Base-by-base conservation (phyloP, 1,284 basidiomycete genomes). In the Meripilus lineatus region DNA sequence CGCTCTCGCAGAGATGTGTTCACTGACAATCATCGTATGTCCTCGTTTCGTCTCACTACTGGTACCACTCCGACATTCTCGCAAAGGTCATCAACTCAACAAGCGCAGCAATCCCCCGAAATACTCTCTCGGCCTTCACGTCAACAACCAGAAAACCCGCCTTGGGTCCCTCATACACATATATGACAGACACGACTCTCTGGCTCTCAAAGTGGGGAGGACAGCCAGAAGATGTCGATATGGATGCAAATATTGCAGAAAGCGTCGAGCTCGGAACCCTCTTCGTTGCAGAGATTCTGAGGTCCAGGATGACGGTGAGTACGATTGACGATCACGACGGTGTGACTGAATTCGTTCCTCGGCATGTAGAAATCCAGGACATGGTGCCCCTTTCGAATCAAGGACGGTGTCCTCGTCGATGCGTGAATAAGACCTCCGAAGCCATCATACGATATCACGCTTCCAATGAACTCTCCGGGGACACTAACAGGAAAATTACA, bases 121-220 rank as follows among this genome's bases (percentile, higher is more conserved):
- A 72, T 46, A 58, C 67, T 2, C 48, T 59, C 32, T 70, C 75
- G 0, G 58, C 51, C 5, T 73, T 72, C 42, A 46, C 64, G 34
- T 61, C 65, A 3, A 64, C 64, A 8, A 60, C 61, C 14, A 68
- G 76, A 41, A 88, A 84, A 57, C 85, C 86, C 2, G 81, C 83
- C 0, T 66, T 89, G 14, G 86, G 86, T 0, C 79, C 84, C 1
- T 81, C 85, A 1, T 89, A 89, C 50, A 69, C 79, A 2, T 85
- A 77, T 58, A 64, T 88, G 56, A 75, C 79, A 1, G 86, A 89
- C 54, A 75, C 75, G 10, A 86, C 83, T 0, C 52, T 89, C 17
- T 89, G 84, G 85, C 65, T 87, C 3, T 64, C 74, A n/a, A 52
- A 45, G 17, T 38, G 37, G 15, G 30, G 36, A 4, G 15, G 26